These are phyloP conservation scores for Penicillium sp. DNA, from an alignment of 2,329 filamentous ascomycete species.

Conservation along the genomic window DNA sequence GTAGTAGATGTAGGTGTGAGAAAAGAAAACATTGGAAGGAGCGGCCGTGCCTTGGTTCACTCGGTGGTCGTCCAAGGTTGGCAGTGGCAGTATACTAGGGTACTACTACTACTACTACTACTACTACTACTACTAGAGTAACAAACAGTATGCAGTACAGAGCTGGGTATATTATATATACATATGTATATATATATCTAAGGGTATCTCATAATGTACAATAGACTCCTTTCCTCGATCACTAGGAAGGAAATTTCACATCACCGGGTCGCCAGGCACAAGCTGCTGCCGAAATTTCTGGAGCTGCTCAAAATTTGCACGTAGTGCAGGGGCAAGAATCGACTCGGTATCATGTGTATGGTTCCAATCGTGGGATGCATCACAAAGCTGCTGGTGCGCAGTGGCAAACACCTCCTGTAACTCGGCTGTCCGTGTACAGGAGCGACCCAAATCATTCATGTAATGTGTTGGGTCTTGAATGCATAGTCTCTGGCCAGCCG, in stretches of 20 bases:
- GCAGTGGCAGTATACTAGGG: no score
- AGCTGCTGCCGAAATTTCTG: conserved; percentile 21
- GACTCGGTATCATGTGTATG: not conserved
- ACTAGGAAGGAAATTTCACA: no score
- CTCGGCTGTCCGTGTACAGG: conserved; percentile 54
- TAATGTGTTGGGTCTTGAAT: conserved; percentile 64
- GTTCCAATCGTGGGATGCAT: conserved; percentile 31
- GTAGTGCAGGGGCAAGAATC: conserved; percentile 31
- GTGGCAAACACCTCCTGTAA: conserved; percentile 50
- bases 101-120: no score
- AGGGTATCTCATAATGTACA: conserved; percentile 2
- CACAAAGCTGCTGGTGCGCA: conserved; percentile 32
- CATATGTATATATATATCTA: no score
- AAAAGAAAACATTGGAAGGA: not conserved
- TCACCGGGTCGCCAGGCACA: not conserved
- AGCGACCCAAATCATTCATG: conserved; percentile 61
- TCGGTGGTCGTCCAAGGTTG: not conserved
- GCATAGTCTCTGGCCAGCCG: conserved; percentile 48
- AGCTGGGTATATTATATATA: not conserved
- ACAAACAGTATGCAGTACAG: no score
- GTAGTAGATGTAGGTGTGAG: not conserved
- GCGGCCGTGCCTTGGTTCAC: not conserved
- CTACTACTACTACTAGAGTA: no score
- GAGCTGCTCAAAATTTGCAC: conserved; percentile 36
- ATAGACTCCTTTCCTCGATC: no score